Base-by-base conservation (phyloP, 1,139 yeast genomes). In the Wickerhamiella infanticola region DNA sequence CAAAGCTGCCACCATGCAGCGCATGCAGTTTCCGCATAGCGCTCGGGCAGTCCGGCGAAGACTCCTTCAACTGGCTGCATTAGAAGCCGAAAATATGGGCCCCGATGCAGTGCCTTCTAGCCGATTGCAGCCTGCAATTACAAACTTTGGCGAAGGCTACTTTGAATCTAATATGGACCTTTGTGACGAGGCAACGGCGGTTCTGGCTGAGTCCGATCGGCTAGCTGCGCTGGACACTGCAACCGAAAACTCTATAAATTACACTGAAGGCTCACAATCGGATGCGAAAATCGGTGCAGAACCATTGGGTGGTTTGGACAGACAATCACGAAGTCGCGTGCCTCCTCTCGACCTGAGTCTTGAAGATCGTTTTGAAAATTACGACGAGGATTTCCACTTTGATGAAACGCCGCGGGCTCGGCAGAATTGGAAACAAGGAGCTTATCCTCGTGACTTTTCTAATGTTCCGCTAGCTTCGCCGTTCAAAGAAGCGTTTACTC, bases 11-110 rank as follows among this genome's bases (percentile, higher is more conserved):
- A 45, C 55, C 43, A 48, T 43, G 24, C 51, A 55, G 35, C 54
- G 59, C 13, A 40, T 58, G 4, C 49, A 52, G 2, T 63, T 61
- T 47, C 63, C 62, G n/a, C 67, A 63, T 45, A 53, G 59, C 3
- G 44, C 61, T 40, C 51, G 53, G 23, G 60, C 64, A 9, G 56
- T 56, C 11, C 51, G 67, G 38, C 60, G 59, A 35, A 57, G 65
- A 11, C 48, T 63, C 18, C 50, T 62, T 24, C 38, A 53, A 29
- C 51, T 61, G 25, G 58, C 60, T 45, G 51, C 53, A 24, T 50
- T 57, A 23, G 49, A 46, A 29, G 33, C 33, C 11, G 33, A 29
- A 29, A 29, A 29, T 29, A 11, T 29, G 7, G 33, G 33, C 33
- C 33, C 33, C 33, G 33, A 29, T 11, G 33, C 33, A 11, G 11